A percentile compares a stretch with the other conserved stretches of the same genome.
Conservation (phyloP, 1,139 yeast species). For the Zygoascus hellenicus region DNA sequence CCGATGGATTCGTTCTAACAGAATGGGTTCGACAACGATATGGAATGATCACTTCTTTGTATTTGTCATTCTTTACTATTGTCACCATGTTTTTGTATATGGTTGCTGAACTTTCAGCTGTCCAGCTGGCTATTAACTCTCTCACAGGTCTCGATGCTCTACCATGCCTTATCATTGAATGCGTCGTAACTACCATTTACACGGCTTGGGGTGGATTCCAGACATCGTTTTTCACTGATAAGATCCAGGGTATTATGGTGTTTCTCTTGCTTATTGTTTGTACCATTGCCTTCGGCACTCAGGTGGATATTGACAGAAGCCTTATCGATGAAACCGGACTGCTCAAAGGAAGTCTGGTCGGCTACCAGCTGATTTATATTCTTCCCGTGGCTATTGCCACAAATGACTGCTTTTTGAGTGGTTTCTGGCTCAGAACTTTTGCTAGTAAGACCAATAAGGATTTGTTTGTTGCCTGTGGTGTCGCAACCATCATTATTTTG, state of each 20-base stretch:
- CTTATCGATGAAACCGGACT: slow-evolving; percentile 60
- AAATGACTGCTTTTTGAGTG: slow-evolving; percentile 84
- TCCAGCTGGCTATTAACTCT: slow-evolving; percentile 68
- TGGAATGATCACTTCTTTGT: slow-evolving; percentile 67
- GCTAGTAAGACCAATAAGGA: slow-evolving; percentile 78
- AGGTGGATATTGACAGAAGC: slow-evolving; percentile 62
- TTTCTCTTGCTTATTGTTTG: slow-evolving; percentile 62
- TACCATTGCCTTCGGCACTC: slow-evolving; percentile 73
- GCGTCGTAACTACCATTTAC: slow-evolving; percentile 80
- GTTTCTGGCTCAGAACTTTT: slow-evolving; percentile 92
- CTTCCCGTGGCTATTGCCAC: slow-evolving; percentile 81
- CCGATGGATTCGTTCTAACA: slow-evolving; percentile 88
- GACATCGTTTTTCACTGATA: slow-evolving; percentile 84
- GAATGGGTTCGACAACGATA: slow-evolving; percentile 87
- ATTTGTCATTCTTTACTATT: slow-evolving; percentile 74
- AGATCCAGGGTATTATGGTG: slow-evolving; percentile 76
- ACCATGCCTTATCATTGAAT: slow-evolving; percentile 80
- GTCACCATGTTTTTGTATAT: slow-evolving; percentile 81
- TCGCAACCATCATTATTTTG: slow-evolving; percentile 66
- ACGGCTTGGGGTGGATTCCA: slow-evolving; percentile 87
- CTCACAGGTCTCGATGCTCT: slow-evolving; percentile 75
- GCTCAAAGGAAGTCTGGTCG: slow-evolving; percentile 59
- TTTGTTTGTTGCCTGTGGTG: slow-evolving; percentile 63
- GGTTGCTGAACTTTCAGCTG: slow-evolving; percentile 82
- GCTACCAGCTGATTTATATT: slow-evolving; percentile 87